Evolutionary conservation across 805 yeast species (phyloP), one percentile per base, ranked within the genome.

Genomic region (Ogataea nakhonphanomensis): DNA sequence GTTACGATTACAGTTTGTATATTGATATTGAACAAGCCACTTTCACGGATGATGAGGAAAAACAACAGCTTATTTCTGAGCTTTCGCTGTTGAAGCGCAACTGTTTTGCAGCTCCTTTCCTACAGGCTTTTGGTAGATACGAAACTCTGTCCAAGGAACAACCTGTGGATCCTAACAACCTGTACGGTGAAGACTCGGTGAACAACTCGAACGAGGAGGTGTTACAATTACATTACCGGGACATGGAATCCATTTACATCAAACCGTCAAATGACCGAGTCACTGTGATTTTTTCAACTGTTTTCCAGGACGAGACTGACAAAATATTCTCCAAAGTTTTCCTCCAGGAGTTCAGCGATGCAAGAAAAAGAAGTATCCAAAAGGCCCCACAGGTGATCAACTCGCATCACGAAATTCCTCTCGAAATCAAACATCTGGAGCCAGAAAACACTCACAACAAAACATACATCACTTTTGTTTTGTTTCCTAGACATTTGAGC

Each of bases 301-400:
- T 88, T 17, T 93, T 93, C 74, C 84, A 86, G 59, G 99, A 93
- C 65, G 98, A 93, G 64, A 93, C 98, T 3, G 99, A 93, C 65
- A 88, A 86, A 61, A 75, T 85, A 38, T 84, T 87, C 53, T 95
- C 95, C 30, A 87, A 83, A 62, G 95, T 88, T 26, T 88, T 88
- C 58, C 69, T 88, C 48, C 96, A 88, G 61, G 96, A 90, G 66
- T 90, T 90, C 62, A 95, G 89, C 32, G 97, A 90, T 62, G 96
- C 98, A 8, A 80, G 99, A 66, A 85, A 85, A 60, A 78, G 96
- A 63, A 84, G 95, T 5, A 91, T 93, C 45, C 99, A 93, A 67
- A 90, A 93, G 35, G 97, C 98, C 1, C 99, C 99, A 12, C 99
- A 93, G 70, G 99, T 93, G 38, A 75, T 93, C 54, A 90, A 84